phyloP scores from a whole-genome alignment of 306 rosid species.

The Cicer judaicum region DNA sequence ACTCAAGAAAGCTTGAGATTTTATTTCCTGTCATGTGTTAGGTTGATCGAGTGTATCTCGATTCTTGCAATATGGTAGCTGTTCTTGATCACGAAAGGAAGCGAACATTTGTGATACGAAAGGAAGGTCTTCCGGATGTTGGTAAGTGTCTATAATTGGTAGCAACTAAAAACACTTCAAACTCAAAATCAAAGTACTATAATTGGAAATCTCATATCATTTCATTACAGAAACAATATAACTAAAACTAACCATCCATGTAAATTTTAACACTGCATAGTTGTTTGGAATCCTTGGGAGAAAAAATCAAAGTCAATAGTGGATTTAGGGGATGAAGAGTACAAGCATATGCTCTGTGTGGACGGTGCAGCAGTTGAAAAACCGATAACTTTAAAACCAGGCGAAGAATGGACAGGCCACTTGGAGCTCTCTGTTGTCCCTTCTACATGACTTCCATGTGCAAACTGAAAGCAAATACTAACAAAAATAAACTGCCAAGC shows the following conservation, averaged over 20 bases:
- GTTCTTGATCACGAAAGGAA: slow-evolving; percentile 85
- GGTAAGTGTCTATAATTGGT: slow-evolving; percentile 51
- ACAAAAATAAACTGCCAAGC: slow-evolving; percentile 40
- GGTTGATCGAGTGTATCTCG: slow-evolving; percentile 88
- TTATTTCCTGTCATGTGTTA: slow-evolving; percentile 36
- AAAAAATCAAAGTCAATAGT: slow-evolving; percentile 63
- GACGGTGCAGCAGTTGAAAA: slow-evolving; percentile 85
- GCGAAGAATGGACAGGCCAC: slow-evolving; percentile 92
- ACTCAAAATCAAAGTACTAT: background rate
- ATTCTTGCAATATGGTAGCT: slow-evolving; percentile 61
- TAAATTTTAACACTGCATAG: slow-evolving; percentile 48
- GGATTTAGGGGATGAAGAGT: slow-evolving; percentile 91
- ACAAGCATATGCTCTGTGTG: slow-evolving; percentile 83
- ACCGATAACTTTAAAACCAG: slow-evolving; percentile 74
- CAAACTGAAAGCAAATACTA: slow-evolving; percentile 19
- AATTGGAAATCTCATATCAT: background rate
- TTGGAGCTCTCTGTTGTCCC: slow-evolving; percentile 69
- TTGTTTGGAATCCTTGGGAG: slow-evolving; percentile 98
- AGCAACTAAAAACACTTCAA: background rate
- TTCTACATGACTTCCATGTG: slow-evolving; percentile 52
- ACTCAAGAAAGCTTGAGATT: background rate
- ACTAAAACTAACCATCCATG: slow-evolving; percentile 24
- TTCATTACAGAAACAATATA: background rate
- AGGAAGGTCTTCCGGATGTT: slow-evolving; percentile 86
- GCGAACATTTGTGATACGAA: slow-evolving; percentile 64